These are phyloP conservation scores for Lipomyces starkeyi DNA, from an alignment of 805 yeast genomes.

Conservation along the genomic window DNA sequence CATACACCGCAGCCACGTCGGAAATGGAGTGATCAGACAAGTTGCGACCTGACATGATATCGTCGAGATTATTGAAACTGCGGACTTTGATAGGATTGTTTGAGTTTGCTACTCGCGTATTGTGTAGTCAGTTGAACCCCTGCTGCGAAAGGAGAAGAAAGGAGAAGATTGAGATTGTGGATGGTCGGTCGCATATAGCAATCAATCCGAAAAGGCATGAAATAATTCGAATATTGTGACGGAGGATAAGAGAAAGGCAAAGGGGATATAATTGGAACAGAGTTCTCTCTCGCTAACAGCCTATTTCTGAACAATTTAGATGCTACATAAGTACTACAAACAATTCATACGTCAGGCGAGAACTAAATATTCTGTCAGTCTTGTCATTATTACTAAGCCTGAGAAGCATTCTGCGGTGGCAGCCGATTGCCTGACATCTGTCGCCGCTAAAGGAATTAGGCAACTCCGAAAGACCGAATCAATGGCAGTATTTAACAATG, in stretches of 20 bases:
- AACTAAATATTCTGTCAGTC: not conserved
- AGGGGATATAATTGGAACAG: not conserved
- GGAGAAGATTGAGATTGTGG: not conserved
- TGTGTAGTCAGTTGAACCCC: slow-evolving; percentile 1
- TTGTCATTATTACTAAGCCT: not conserved
- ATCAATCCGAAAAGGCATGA: not conserved
- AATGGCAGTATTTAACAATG: too few species aligned
- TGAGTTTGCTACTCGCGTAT: slow-evolving; percentile 3
- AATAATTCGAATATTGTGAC: not conserved
- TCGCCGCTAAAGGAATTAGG: too few species aligned
- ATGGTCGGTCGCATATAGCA: not conserved
- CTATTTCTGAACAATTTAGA: too few species aligned
- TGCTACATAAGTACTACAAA: not conserved
- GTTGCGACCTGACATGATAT: not conserved
- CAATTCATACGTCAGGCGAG: not conserved
- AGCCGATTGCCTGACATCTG: too few species aligned
- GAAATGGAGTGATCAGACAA: not conserved
- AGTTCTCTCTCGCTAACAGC: not conserved
- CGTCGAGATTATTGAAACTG: not conserved
- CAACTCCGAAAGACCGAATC: too few species aligned
- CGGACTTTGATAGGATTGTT: not conserved
- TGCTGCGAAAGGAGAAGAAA: too few species aligned
- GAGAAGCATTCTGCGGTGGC: slow-evolving; percentile 1
- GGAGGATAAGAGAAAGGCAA: not conserved
- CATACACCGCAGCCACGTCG: not conserved